These are phyloP conservation scores for Globisporangium barbulae DNA, from an alignment of 352 stramenopile genomes.

Conservation along the genomic window DNA sequence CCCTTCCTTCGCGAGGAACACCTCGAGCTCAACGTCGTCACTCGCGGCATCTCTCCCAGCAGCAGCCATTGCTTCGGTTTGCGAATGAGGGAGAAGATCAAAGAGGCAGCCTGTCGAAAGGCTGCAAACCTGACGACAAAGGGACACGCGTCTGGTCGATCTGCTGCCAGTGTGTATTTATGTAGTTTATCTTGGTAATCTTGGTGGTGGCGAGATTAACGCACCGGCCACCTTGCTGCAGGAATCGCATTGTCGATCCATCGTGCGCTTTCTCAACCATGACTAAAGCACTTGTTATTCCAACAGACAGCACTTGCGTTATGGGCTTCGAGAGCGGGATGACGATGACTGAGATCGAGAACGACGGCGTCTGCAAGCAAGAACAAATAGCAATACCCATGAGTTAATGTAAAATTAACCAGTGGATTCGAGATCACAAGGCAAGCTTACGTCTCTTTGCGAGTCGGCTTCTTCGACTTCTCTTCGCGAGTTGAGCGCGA, in stretches of 20 bases:
- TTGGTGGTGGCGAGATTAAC: constrained; percentile 5
- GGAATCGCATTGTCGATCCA: not conserved
- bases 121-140: not conserved
- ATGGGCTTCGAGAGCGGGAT: constrained; percentile 6
- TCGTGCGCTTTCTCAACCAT: not conserved
- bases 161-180: constrained; percentile 7
- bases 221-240: not conserved
- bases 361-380: constrained; percentile 1
- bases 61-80: not conserved
- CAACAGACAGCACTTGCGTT: not conserved
- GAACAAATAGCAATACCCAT: not conserved
- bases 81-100: not conserved
- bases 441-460: constrained; percentile 2
- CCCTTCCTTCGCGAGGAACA: constrained; percentile 50
- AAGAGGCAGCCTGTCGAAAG: too few relatives aligned
- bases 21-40: constrained; percentile 40
- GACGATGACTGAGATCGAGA: constrained; percentile 5
- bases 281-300: not conserved
- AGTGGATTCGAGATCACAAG: not conserved
- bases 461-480: constrained; percentile 5
- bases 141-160: not conserved
- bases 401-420: not conserved
- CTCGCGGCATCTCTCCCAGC: constrained; percentile 4
- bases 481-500: constrained; percentile 21
- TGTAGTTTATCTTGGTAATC: not conserved